Evolutionary conservation across 345 rosid species (phyloP).

Genomic region (Melastoma malabathricum): DNA sequence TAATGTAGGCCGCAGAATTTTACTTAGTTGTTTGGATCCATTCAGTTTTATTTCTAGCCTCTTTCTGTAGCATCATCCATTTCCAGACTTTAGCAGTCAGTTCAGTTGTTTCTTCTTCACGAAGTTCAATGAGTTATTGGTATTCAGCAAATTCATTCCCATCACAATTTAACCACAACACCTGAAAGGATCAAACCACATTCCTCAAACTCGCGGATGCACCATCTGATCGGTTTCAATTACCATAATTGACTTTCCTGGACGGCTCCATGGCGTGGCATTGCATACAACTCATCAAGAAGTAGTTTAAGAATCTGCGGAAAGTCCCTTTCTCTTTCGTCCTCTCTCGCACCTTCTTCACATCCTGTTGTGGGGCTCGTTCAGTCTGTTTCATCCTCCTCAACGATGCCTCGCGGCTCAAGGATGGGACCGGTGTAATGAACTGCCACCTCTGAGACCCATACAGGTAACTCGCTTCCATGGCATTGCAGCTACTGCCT

Average conservation of each 20-base stretch:
- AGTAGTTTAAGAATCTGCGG: constrained; percentile 35
- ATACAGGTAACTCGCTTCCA: constrained; percentile 25
- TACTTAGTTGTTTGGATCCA: no score
- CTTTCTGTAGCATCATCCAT: no score
- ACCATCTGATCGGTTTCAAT: not conserved
- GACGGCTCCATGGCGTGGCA: constrained; percentile 86
- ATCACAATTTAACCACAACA: no score
- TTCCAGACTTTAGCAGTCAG: no score
- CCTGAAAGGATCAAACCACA: no score
- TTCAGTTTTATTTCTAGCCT: no score
- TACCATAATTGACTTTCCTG: constrained; percentile 12
- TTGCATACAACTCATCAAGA: constrained; percentile 48
- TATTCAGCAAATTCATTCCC: no score
- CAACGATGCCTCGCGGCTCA: constrained; percentile 38
- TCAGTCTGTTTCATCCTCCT: constrained; percentile 10
- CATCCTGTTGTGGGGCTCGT: constrained; percentile 18
- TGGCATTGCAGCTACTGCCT: not conserved
- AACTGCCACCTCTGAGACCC: constrained; percentile 69
- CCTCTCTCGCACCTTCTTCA: constrained; percentile 9
- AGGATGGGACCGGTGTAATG: constrained; percentile 31
- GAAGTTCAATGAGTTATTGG: no score
- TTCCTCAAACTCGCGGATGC: no score
- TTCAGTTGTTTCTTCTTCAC: no score
- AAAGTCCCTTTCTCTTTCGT: constrained; percentile 15
- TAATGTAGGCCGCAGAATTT: no score